These are phyloP conservation scores for Vinca minor DNA, from an alignment of 257 asterid species.

Conservation along the genomic window DNA sequence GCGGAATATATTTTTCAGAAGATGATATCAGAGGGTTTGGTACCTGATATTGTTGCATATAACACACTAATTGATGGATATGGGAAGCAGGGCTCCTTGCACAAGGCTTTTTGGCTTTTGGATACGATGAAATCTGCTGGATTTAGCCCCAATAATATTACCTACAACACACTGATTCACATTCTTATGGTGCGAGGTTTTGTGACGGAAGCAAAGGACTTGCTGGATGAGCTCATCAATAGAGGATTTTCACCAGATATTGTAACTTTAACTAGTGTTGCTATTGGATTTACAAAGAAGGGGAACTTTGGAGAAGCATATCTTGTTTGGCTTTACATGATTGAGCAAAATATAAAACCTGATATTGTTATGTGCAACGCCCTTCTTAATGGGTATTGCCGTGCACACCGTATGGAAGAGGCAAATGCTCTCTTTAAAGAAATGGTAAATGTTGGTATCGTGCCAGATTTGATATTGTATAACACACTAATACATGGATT, in stretches of 20 bases:
- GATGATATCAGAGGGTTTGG: constrained; percentile 15
- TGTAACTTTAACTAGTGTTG: constrained; percentile 18
- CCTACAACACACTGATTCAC: constrained; percentile 22
- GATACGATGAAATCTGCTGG: constrained; percentile 21
- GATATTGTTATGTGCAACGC: constrained; percentile 23
- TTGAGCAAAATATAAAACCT: constrained; percentile 18
- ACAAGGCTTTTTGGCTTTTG: constrained; percentile 21
- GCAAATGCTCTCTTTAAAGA: constrained; percentile 18
- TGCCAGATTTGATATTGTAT: constrained; percentile 23
- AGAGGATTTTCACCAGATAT: constrained; percentile 27
- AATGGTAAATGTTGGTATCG: constrained; percentile 18
- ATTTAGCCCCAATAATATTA: constrained; percentile 17
- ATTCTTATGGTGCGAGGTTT: constrained; percentile 18
- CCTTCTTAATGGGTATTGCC: constrained; percentile 19
- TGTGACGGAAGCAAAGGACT: constrained; percentile 17
- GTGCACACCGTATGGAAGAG: constrained; percentile 14
- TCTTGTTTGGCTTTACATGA: constrained; percentile 17
- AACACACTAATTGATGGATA: constrained; percentile 23
- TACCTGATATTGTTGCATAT: constrained; percentile 17
- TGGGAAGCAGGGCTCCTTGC: constrained; percentile 20
- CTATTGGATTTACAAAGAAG: constrained; percentile 18
- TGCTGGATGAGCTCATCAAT: constrained; percentile 18
- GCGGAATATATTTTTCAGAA: constrained; percentile 18
- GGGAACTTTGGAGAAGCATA: constrained; percentile 22
- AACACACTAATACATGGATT: constrained; percentile 27